Base-by-base conservation (phyloP, 306 rosid genomes). In the Vicia faba region DNA sequence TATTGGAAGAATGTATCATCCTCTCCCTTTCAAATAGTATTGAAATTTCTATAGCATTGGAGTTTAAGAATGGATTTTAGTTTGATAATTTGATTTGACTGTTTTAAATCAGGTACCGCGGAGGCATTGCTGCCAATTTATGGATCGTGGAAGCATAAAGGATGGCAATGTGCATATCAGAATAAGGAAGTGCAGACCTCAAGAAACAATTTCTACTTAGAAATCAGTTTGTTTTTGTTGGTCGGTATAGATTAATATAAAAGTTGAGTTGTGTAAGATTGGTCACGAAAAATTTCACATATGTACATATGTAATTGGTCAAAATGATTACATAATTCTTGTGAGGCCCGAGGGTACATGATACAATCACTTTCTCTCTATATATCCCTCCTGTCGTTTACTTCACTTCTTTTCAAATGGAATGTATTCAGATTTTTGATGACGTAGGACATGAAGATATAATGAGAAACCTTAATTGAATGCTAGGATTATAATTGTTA, bases 81-180 rank as follows among this genome's bases (percentile, higher is more conserved):
- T 49, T 49, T 77, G 48, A 75, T 73, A 19, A 33, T 45, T 43
- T 65, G 78, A 46, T 79, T 75, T 85, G 64, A 66, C 36, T 72
- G 72, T 58, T 15, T 23, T 61, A 69, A 78, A 75, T 26, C 96
- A 81, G 97, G 89, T 84, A 61, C 86, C 81, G 0, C 81, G 78
- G 1, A 82, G 99, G 70, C 96, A 86, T 20, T 90, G 96, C 84
- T 86, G 99, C 45, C 85, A 88, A 72, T 49, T 86, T 36, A 64
- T 78, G 84, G 81, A 83, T 64, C 75, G 70, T 13, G 89, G 88
- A 66, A 78, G 68, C 78, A 20, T 69, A 41, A 56, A 67, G 68
- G 64, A 75, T 54, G 81, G 82, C 3, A 57, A 13, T 14, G 39
- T 95, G 70, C 51, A 48, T 66, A 73, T 95, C 76, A 82, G 96